Conservation (phyloP, 768 basidiomycete genomes). For the Inosperma sp. region DNA sequence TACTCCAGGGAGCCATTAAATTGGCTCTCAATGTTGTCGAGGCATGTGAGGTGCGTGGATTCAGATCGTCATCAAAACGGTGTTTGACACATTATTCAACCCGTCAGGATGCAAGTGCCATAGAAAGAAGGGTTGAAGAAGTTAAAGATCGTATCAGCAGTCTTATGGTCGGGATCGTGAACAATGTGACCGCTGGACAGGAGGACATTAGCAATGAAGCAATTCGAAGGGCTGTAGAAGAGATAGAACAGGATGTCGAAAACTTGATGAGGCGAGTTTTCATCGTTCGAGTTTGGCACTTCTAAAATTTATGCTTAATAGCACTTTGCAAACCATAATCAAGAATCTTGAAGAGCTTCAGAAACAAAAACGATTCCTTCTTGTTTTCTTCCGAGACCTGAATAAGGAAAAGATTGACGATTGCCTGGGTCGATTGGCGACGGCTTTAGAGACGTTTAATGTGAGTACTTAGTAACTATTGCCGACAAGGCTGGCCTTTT, state of each 20-base stretch:
- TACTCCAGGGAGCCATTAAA: conserved; percentile 10
- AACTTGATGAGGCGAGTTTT: neutral
- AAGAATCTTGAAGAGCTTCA: conserved; percentile 10
- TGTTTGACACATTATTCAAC: neutral
- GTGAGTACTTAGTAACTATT: conserved; percentile 2
- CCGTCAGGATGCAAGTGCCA: conserved; percentile 6
- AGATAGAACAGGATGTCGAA: neutral
- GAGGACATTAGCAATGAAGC: conserved; percentile 3
- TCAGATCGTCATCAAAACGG: neutral
- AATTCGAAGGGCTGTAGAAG: neutral
- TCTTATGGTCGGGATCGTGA: neutral
- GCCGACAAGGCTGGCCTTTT: neutral
- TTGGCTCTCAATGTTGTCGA: conserved; percentile 12
- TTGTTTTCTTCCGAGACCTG: conserved; percentile 10
- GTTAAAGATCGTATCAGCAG: conserved; percentile 9
- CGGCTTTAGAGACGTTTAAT: conserved; percentile 11
- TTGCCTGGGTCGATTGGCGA: conserved; percentile 12
- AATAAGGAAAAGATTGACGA: conserved; percentile 14
- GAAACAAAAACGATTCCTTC: conserved; percentile 13
- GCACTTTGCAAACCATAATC: conserved; percentile 11
- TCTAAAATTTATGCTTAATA: neutral
- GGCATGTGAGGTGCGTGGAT: conserved; percentile 12
- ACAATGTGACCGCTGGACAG: neutral
- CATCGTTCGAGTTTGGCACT: neutral
- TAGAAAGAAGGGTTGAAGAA: conserved; percentile 13